Percentiles rank a stretch among this genome's conserved stretches.
phyloP scores from a whole-genome alignment of 2,329 filamentous ascomycete genomes.

The Talaromyces sp. region DNA sequence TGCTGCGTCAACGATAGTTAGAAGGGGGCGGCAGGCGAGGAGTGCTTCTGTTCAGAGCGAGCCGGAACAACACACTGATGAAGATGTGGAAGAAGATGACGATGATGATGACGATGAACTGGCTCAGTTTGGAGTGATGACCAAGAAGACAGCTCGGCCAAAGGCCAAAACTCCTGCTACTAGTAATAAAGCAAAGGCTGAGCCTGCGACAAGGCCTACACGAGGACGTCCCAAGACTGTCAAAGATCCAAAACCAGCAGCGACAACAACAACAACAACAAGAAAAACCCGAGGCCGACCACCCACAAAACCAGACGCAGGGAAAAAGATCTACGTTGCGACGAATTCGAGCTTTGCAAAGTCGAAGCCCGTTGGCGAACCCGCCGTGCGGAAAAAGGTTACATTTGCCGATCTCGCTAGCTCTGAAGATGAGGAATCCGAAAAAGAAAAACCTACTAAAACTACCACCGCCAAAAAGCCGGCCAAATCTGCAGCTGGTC shows the following conservation, averaged over 20 bases:
- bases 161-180: constrained; percentile 15
- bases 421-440: constrained; percentile 35
- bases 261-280: constrained; percentile 1
- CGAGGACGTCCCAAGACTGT: constrained; percentile 8
- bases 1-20: neutral
- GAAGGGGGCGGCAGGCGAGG: constrained; percentile 6
- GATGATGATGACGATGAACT: constrained; percentile 22
- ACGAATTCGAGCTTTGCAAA: constrained; percentile 22
- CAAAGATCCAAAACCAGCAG: constrained; percentile 18
- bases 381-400: constrained; percentile 37
- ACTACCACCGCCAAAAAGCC: constrained; percentile 19
- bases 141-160: constrained; percentile 19
- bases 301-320: constrained; percentile 11
- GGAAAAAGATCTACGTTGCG: constrained; percentile 22
- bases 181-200: neutral
- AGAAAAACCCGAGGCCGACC: constrained; percentile 25
- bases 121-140: constrained; percentile 19
- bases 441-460: constrained; percentile 7
- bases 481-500: constrained; percentile 29
- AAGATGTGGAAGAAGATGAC: constrained; percentile 8
- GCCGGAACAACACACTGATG: neutral
- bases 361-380: constrained; percentile 26
- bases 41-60: neutral
- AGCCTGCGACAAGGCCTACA: constrained; percentile 12
- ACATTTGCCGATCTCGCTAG: constrained; percentile 42